Evolutionary conservation across 768 basidiomycete species (phyloP).

Genomic region (Auricularia sp.): DNA sequence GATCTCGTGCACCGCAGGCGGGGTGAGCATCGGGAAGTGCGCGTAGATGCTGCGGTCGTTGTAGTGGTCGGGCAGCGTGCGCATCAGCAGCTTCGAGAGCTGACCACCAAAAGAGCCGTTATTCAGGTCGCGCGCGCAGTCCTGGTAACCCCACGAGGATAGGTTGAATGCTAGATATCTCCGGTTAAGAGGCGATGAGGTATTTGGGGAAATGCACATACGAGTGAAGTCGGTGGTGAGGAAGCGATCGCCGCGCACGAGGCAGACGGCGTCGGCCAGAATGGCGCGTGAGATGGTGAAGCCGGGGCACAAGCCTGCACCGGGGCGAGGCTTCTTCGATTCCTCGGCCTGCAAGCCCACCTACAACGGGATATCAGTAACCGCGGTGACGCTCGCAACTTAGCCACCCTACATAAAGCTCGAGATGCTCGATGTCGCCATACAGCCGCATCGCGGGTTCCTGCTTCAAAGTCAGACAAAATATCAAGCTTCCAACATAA

Average conservation of each 20-base stretch:
- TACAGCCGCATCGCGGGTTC: constrained; percentile 63
- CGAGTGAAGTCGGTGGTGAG: constrained; percentile 72
- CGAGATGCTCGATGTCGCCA: constrained; percentile 62
- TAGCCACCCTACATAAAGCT: constrained; percentile 27
- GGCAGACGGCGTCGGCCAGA: constrained; percentile 74
- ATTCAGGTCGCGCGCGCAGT: constrained; percentile 63
- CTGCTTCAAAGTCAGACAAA: no score
- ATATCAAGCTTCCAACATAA: no score
- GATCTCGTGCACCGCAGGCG: constrained; percentile 50
- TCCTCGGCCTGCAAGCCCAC: constrained; percentile 26
- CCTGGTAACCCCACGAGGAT: constrained; percentile 76
- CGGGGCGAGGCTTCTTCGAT: constrained; percentile 60
- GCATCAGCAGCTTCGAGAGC: constrained; percentile 41
- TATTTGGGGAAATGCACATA: background rate
- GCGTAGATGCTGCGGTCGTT: constrained; percentile 62
- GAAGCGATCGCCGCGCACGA: constrained; percentile 77
- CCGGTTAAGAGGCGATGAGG: background rate
- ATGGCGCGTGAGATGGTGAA: constrained; percentile 82
- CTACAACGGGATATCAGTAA: constrained; percentile 25
- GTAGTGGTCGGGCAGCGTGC: constrained; percentile 62
- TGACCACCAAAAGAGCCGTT: constrained; percentile 46
- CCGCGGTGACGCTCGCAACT: no score
- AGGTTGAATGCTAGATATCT: constrained; percentile 41
- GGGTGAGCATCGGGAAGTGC: constrained; percentile 85
- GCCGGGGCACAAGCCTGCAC: constrained; percentile 81